Evolutionary conservation across 148 eudicot species (phyloP).

Genomic region (Beta vulgaris): DNA sequence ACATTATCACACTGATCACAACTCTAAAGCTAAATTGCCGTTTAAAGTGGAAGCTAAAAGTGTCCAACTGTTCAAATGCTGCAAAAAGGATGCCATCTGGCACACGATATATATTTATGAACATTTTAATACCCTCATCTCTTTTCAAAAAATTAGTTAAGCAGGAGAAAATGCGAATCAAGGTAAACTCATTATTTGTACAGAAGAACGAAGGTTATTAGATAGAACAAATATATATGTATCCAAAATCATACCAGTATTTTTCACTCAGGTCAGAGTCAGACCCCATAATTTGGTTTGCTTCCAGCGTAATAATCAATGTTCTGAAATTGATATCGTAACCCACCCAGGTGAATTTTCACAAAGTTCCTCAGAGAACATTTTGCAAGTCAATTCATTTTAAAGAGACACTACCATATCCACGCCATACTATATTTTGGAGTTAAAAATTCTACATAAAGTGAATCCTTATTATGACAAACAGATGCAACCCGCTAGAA

Average conservation of each 20-base stretch:
- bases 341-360: background rate
- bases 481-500: background rate
- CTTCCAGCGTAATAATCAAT: background rate
- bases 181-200: background rate
- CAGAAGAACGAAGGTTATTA: background rate
- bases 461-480: background rate
- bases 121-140: background rate
- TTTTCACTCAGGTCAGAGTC: too few species aligned
- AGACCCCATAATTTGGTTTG: background rate
- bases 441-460: background rate
- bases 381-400: background rate
- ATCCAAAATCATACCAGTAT: too few species aligned
- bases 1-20: slow-evolving; percentile 9
- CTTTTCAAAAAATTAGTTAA: background rate
- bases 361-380: background rate
- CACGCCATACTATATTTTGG: background rate
- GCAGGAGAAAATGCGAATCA: background rate
- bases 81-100: slow-evolving; percentile 11
- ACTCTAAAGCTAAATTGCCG: background rate
- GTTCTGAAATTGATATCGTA: background rate
- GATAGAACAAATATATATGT: too few species aligned
- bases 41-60: too few species aligned
- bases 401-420: background rate
- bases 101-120: background rate
- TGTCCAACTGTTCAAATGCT: background rate